Evolutionary conservation across 2,329 filamentous ascomycete genomes (phyloP).

Genomic region (Coniochaeta sp.): DNA sequence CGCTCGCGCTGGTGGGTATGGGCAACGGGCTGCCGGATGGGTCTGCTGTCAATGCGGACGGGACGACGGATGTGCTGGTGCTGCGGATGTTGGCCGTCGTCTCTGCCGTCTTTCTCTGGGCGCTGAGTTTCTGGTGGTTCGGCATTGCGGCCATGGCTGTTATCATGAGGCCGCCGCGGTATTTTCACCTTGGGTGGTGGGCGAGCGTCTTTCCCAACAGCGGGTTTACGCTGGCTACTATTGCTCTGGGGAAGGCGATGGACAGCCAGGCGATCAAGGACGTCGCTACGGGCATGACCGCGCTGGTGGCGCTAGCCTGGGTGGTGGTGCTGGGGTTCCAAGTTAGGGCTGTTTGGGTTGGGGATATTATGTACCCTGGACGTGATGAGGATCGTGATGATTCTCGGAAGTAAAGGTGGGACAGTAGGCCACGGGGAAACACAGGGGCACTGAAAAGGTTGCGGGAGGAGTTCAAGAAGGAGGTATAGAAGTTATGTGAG

Average conservation of each 20-base stretch:
- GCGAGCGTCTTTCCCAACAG: slow-evolving; percentile 57
- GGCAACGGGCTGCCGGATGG: slow-evolving; percentile 44
- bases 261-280: slow-evolving; percentile 36
- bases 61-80: slow-evolving; percentile 33
- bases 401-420: slow-evolving; percentile 20
- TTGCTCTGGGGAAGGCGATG: slow-evolving; percentile 44
- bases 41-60: slow-evolving; percentile 35
- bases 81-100: slow-evolving; percentile 41
- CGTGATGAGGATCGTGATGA: slow-evolving; percentile 47
- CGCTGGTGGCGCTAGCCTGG: slow-evolving; percentile 33
- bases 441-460: too few relatives aligned
- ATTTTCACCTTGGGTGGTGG: slow-evolving; percentile 58
- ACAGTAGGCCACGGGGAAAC: too few relatives aligned
- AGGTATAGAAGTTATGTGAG: too few relatives aligned
- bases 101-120: slow-evolving; percentile 29
- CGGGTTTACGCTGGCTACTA: slow-evolving; percentile 51
- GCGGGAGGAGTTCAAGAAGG: too few relatives aligned
- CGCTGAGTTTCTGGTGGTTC: slow-evolving; percentile 38
- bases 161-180: slow-evolving; percentile 34
- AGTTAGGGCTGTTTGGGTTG: slow-evolving; percentile 39
- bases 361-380: slow-evolving; percentile 50
- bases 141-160: slow-evolving; percentile 41
- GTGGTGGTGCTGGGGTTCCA: slow-evolving; percentile 36
- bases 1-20: slow-evolving; percentile 63
- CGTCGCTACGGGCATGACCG: slow-evolving; percentile 42